These are phyloP conservation scores for Camptophora hylomeconis DNA, from an alignment of 2,329 filamentous ascomycete species.

Conservation along the genomic window DNA sequence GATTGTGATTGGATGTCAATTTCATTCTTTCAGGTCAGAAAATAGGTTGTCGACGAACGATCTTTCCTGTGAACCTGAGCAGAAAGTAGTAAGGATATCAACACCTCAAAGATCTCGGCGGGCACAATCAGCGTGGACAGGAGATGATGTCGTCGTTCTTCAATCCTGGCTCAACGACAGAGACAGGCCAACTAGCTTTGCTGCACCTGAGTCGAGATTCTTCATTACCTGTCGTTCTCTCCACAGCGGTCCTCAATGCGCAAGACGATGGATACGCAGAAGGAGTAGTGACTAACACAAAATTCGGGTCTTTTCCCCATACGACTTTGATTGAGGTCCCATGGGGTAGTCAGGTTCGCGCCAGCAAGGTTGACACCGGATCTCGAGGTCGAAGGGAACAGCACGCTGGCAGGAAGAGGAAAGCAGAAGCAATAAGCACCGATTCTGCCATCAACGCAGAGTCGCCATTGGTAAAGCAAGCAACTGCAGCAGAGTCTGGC, in stretches of 20 bases:
- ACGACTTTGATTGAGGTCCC: constrained; percentile 62
- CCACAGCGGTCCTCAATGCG: constrained; percentile 38
- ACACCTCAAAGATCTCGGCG: too few species aligned
- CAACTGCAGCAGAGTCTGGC: constrained; percentile 30
- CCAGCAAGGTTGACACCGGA: constrained; percentile 80
- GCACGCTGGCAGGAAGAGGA: constrained; percentile 34
- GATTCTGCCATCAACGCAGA: constrained; percentile 14
- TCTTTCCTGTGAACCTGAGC: too few species aligned
- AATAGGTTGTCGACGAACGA: too few species aligned
- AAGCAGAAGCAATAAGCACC: constrained; percentile 29
- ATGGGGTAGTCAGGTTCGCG: constrained; percentile 86
- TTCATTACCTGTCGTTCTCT: constrained; percentile 61
- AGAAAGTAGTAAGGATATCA: too few species aligned
- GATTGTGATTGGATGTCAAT: too few species aligned
- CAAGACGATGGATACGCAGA: constrained; percentile 60
- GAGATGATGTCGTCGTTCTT: constrained; percentile 58
- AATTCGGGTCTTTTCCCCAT: constrained; percentile 83
- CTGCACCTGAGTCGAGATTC: constrained; percentile 81
- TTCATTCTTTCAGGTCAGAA: too few species aligned
- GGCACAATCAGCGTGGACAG: neutral
- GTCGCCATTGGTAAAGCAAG: constrained; percentile 17
- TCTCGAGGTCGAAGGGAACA: constrained; percentile 65
- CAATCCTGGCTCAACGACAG: constrained; percentile 50
- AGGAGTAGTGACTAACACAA: constrained; percentile 73
- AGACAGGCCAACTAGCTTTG: constrained; percentile 59